Conservation (phyloP, 2,329 filamentous ascomycete species). For the Ophiocordyceps sinensis region DNA sequence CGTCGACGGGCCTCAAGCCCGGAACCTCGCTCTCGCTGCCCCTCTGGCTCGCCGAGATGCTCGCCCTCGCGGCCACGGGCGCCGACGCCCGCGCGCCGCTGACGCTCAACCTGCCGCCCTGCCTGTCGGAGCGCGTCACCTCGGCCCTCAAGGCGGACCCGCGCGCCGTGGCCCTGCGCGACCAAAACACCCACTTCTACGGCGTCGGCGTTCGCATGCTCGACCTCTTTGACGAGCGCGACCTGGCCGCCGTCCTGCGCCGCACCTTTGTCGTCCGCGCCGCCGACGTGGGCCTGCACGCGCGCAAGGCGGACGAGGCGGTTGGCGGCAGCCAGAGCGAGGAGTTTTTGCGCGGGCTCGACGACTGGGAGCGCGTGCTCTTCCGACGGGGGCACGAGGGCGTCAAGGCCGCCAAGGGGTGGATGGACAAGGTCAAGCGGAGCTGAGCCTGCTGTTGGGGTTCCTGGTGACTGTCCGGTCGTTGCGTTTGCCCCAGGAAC, state of each 20-base stretch:
- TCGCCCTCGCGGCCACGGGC: conserved; percentile 51
- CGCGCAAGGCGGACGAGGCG: conserved; percentile 62
- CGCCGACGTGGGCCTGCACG: conserved; percentile 74
- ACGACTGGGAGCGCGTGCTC: conserved; percentile 73
- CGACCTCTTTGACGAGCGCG: conserved; percentile 73
- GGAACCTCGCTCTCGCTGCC: conserved; percentile 73
- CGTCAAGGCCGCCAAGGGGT: conserved; percentile 53
- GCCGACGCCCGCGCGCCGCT: conserved; percentile 45
- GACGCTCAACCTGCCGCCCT: conserved; percentile 66
- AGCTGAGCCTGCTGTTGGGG: conserved; percentile 8
- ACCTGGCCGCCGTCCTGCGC: conserved; percentile 60
- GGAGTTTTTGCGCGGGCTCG: conserved; percentile 76
- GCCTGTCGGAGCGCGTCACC: conserved; percentile 65
- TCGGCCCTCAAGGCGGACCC: conserved; percentile 87
- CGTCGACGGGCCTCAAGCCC: conserved; percentile 54
- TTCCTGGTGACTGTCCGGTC: too few relatives aligned
- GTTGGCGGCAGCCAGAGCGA: conserved; percentile 41
- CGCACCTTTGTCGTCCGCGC: conserved; percentile 73
- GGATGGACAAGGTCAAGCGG: conserved; percentile 45
- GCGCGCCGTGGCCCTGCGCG: conserved; percentile 67
- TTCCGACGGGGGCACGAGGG: conserved; percentile 65
- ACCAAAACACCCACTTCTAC: conserved; percentile 79
- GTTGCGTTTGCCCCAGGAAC: too few relatives aligned
- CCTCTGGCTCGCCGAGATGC: conserved; percentile 89
- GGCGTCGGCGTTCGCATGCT: conserved; percentile 71